Percentiles rank a stretch among this genome's conserved stretches.
Conservation (phyloP, 257 asterid genomes). For the Cinchona pubescens region DNA sequence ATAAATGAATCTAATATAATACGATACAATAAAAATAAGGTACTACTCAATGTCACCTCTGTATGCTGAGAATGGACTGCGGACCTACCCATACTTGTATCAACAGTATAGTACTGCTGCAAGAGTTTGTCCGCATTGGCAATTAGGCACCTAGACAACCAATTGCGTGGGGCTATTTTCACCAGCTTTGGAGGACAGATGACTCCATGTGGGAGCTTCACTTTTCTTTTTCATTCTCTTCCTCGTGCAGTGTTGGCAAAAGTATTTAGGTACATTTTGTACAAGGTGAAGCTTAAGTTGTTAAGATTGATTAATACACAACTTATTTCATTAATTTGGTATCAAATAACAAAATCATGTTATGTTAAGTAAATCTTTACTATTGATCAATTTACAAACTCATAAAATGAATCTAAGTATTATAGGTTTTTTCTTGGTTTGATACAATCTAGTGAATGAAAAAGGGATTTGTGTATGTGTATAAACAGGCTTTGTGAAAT, state of each 20-base stretch:
- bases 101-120: background rate
- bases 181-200: background rate
- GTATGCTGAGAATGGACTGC: too few relatives aligned
- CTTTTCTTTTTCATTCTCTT: background rate
- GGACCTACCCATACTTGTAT: conserved; percentile 11
- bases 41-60: too few relatives aligned
- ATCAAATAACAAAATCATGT: background rate
- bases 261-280: background rate
- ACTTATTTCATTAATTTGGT: too few relatives aligned
- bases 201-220: background rate
- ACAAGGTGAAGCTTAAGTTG: background rate
- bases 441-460: background rate
- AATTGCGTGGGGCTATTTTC: background rate
- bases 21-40: too few relatives aligned
- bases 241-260: background rate
- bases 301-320: background rate
- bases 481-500: too few relatives aligned
- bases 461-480: background rate
- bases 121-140: background rate
- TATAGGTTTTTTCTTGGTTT: too few relatives aligned
- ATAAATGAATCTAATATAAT: too few relatives aligned
- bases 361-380: background rate
- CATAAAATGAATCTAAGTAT: too few relatives aligned
- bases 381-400: too few relatives aligned
- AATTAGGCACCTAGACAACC: conserved; percentile 2